These are phyloP conservation scores for Pseudonitzschia delicatissima DNA, from an alignment of 108 stramenopile genomes.

Conservation along the genomic window DNA sequence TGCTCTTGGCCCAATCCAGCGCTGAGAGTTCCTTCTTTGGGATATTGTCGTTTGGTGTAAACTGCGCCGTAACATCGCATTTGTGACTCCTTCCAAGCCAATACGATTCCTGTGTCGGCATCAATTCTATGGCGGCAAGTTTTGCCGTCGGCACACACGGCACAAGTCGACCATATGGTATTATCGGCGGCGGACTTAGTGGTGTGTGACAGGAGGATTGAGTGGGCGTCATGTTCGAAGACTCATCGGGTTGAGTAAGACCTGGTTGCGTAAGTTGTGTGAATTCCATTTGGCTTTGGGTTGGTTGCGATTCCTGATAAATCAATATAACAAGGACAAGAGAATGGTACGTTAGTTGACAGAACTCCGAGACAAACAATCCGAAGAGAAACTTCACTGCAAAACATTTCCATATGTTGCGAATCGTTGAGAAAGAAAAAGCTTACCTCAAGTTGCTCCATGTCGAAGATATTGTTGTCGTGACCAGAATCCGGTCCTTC, in stretches of 20 bases:
- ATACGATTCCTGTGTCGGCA: conserved; percentile 21
- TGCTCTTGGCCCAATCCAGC: conserved; percentile 61
- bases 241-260: conserved; percentile 22
- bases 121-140: conserved; percentile 18
- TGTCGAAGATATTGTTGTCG: too few species aligned
- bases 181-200: conserved; percentile 42
- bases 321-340: neutral
- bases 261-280: conserved; percentile 35
- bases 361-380: too few species aligned
- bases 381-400: too few species aligned
- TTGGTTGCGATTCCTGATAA: conserved; percentile 24
- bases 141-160: conserved; percentile 22
- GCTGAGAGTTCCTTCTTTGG: conserved; percentile 22
- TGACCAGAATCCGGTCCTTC: too few species aligned
- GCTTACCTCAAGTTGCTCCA: too few species aligned
- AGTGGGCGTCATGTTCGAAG: conserved; percentile 4
- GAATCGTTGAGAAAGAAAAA: too few species aligned
- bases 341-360: too few species aligned
- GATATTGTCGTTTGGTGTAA: conserved; percentile 7
- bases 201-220: conserved; percentile 22
- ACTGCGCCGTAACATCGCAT: conserved; percentile 35
- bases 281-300: conserved; percentile 32
- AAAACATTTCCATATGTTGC: too few species aligned
- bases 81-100: conserved; percentile 34
- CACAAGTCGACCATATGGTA: conserved; percentile 68